These are phyloP conservation scores for Blastomyces percursus DNA, from an alignment of 2,329 filamentous ascomycete genomes.

Conservation along the genomic window DNA sequence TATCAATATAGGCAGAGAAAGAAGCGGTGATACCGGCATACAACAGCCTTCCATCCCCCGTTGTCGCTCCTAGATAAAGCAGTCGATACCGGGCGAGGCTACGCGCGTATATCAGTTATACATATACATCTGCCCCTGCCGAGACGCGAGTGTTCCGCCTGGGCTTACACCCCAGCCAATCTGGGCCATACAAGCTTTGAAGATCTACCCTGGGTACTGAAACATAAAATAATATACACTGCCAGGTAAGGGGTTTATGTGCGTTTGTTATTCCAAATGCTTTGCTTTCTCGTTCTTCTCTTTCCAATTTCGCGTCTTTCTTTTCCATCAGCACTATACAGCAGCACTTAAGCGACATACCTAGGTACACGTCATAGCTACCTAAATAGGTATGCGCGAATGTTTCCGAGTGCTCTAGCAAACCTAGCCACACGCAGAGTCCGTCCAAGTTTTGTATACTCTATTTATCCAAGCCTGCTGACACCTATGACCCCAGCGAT, in stretches of 20 bases:
- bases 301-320: neutral
- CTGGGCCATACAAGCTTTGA: no score
- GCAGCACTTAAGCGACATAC: neutral
- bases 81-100: neutral
- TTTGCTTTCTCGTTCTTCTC: neutral
- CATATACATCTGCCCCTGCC: neutral
- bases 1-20: neutral
- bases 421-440: neutral
- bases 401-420: neutral
- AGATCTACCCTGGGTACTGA: neutral
- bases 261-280: neutral
- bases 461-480: constrained; percentile 43
- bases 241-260: neutral
- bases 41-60: neutral
- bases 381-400: neutral
- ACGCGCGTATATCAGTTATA: neutral
- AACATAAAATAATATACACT: neutral
- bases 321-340: neutral
- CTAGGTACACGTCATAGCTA: no score
- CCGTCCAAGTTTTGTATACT: neutral
- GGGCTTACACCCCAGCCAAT: neutral
- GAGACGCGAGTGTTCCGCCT: neutral
- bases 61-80: neutral
- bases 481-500: constrained; percentile 49
- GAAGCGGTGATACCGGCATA: neutral